These are phyloP conservation scores for Candida orba DNA, from an alignment of 805 yeast genomes.

Conservation along the genomic window DNA sequence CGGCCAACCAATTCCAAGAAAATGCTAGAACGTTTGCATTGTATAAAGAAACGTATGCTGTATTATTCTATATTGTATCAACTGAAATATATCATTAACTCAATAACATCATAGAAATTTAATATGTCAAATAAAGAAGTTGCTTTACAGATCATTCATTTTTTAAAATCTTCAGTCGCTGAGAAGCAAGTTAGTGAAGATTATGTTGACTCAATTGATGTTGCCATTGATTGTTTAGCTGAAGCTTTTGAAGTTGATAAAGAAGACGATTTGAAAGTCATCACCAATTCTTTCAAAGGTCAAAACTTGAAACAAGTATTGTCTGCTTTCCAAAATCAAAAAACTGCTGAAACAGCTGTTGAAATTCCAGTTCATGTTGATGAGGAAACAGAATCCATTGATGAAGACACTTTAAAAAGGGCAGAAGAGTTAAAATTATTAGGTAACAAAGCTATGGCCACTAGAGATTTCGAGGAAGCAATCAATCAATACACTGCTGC, in stretches of 20 bases:
- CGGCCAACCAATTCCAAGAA: background rate
- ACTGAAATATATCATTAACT: no score
- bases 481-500: constrained; percentile 77
- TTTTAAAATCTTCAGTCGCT: constrained; percentile 50
- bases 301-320: constrained; percentile 42
- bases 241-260: constrained; percentile 73
- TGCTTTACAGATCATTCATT: constrained; percentile 69
- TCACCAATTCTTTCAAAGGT: constrained; percentile 35
- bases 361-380: constrained; percentile 38
- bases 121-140: constrained; percentile 44
- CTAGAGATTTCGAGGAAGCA: constrained; percentile 63
- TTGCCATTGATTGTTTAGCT: constrained; percentile 86
- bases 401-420: constrained; percentile 49
- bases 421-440: constrained; percentile 84
- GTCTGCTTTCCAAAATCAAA: constrained; percentile 13
- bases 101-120: no score
- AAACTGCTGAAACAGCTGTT: constrained; percentile 19
- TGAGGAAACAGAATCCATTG: constrained; percentile 28
- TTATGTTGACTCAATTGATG: constrained; percentile 81
- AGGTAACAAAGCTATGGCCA: constrained; percentile 88
- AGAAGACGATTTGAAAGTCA: constrained; percentile 31
- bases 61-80: background rate
- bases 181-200: constrained; percentile 68
- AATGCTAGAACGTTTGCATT: background rate
- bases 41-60: background rate